Base-by-base conservation (phyloP, 306 rosid species). In the Castanea sativa region DNA sequence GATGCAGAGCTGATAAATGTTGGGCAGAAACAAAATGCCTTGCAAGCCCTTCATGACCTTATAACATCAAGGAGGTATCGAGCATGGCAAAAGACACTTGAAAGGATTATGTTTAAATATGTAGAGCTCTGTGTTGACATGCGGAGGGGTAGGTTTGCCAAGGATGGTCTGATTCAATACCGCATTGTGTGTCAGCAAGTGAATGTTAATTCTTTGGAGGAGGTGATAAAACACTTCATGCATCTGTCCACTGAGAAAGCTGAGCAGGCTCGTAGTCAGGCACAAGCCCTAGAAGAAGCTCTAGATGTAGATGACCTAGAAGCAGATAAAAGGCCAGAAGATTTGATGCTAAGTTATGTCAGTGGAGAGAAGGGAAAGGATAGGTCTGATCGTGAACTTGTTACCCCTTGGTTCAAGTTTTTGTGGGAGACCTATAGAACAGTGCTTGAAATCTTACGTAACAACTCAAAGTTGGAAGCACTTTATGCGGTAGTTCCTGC, bases 341-440 rank as follows among this genome's bases (percentile, higher is more conserved):
- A 96, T 74, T 80, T 96, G 68, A 96, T 96, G 99, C 88, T 96
- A 1, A 93, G 98, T 74, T 93, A 89, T 82, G 99, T 96, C 78
- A 96, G 99, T 67, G 99, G 99, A 0, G 99, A 96, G 84, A 96
- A 96, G 69, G 99, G 98, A 58, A 96, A 90, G 65, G 99, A 96
- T 52, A 82, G 99, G 76, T 96, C 99, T 56, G 99, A 96, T 59
- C 85, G 98, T 33, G 99, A 96, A 82, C 87, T 91, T 73, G 99
- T 96, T 16, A 96, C 99, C 15, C 99, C 98, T 2, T 96, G 99
- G 99, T 96, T 96, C 83, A 96, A 96, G 72, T 96, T 96, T 80
- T 85, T 96, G 0, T 96, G 99, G 99, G 99, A 96, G 84, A 96
- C 99, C 11, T 96, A 96, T 73, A 80, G 99, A 79, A 96, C 99